Conservation (phyloP, 139 green algal species). For the Tetraselmis striata region DNA sequence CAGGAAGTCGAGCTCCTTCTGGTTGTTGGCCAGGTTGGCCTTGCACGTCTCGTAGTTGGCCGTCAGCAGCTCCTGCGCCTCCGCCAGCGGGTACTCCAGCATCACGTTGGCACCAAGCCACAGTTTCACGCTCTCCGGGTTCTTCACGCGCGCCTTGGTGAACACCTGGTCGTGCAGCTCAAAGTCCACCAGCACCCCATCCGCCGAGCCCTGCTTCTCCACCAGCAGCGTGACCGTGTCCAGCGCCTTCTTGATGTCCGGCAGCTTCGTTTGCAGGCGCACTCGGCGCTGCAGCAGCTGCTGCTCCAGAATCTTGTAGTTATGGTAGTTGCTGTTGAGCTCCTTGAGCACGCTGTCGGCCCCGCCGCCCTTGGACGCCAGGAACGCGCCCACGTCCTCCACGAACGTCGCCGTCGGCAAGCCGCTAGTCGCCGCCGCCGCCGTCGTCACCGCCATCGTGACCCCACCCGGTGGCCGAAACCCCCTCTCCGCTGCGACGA, state of each 20-base stretch:
- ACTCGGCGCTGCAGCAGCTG: constrained; percentile 32
- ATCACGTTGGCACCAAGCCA: constrained; percentile 81
- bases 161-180: constrained; percentile 56
- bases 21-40: constrained; percentile 29
- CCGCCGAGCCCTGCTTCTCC: constrained; percentile 17
- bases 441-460: too few relatives aligned
- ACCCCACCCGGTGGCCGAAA: too few relatives aligned
- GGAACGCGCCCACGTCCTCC: constrained; percentile 36
- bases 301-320: constrained; percentile 41
- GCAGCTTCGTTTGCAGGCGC: constrained; percentile 38
- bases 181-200: constrained; percentile 47
- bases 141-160: constrained; percentile 44
- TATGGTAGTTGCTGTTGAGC: constrained; percentile 33
- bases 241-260: constrained; percentile 48
- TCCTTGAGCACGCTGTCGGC: constrained; percentile 34
- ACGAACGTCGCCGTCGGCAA: constrained; percentile 42
- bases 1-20: constrained; percentile 43
- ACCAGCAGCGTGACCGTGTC: constrained; percentile 37
- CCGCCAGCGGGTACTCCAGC: constrained; percentile 67
- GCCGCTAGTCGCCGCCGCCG: background rate
- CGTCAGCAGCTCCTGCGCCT: constrained; percentile 48
- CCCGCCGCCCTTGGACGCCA: constrained; percentile 30
- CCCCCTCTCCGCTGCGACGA: too few relatives aligned
- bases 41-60: constrained; percentile 38
- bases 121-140: constrained; percentile 46